Base-by-base conservation (phyloP, 2,329 filamentous ascomycete genomes). In the Aureobasidium melanogenum region DNA sequence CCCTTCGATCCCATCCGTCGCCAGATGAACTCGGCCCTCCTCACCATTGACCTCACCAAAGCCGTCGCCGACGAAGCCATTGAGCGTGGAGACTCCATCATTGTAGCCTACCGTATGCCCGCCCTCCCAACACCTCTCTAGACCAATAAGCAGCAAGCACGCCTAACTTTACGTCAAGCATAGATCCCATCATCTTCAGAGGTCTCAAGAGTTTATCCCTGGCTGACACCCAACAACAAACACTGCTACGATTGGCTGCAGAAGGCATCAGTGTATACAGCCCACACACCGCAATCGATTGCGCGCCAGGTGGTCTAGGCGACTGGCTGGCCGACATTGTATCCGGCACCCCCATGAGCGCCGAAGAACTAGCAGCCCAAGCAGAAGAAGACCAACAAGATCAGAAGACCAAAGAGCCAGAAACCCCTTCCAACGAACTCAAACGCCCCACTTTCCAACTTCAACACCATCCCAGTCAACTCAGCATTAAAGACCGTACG, bases 101-200 rank as follows among this genome's bases (percentile, higher is more conserved):
- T 99, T 58, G 82, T 99, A 61, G 88, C 91, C 69, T 99, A 99
- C 74, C 94, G 91, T 95, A 76, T 69, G 80, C 72, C 12, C n/a
- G 22, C 38, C 47, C 15, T 3, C 36, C 30, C 8, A 52, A 9
- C 6, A 38, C 60, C 19, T 57, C 17, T 24, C n/a, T n/a, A n/a
- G 9, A 12, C 19, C 24, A 24, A 22, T 7, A 57, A 17, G 30
- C 9, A 17, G 30, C 9, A 34, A 32, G 32, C 9, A 47, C 28
- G 60, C 36, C 69, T 72, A 67, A 72, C 64, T 63, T 46, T 64
- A 64, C 61, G 60, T 66, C 64, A 71, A 71, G 66, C 59, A 64
- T 67, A 95, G 90, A 99, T 75, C 94, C 94, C 24, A 94, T 97
- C 72, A 97, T 99, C 71, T 99, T 99, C 80, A 86, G 89, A 52